phyloP scores from a whole-genome alignment of 192 early-diverging fungal genomes.

The Piromyces finnis region DNA sequence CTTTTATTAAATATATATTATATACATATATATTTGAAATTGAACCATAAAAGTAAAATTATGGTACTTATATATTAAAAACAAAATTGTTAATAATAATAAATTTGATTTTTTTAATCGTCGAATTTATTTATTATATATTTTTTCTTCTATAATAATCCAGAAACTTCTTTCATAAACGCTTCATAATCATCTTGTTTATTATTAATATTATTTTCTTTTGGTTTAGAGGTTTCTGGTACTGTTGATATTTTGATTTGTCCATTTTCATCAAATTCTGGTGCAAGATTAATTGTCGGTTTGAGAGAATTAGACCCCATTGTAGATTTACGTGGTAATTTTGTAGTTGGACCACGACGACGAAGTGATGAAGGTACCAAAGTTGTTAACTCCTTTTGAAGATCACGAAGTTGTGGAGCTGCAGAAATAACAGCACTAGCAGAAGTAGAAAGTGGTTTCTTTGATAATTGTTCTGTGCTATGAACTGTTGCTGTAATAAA shows the following conservation, averaged over 20 bases:
- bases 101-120: no score
- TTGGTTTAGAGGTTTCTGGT: background rate
- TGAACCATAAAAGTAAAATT: no score
- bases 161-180: background rate
- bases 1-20: no score
- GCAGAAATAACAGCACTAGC: conserved; percentile 44
- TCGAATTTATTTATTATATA: no score
- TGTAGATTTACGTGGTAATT: background rate
- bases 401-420: conserved; percentile 57
- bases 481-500: background rate
- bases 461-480: background rate
- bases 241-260: background rate
- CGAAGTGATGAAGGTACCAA: conserved; percentile 46
- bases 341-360: background rate
- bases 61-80: no score
- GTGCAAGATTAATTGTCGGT: background rate
- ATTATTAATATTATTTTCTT: background rate
- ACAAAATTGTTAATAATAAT: no score
- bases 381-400: conserved; percentile 57
- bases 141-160: background rate
- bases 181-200: background rate
- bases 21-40: no score
- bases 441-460: background rate
- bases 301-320: background rate
- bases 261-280: background rate